A percentile compares a stretch with the other conserved stretches of the same genome.
These are phyloP conservation scores for Mortierella sp. DNA, from an alignment of 371 early-diverging fungal species.

Conservation along the genomic window DNA sequence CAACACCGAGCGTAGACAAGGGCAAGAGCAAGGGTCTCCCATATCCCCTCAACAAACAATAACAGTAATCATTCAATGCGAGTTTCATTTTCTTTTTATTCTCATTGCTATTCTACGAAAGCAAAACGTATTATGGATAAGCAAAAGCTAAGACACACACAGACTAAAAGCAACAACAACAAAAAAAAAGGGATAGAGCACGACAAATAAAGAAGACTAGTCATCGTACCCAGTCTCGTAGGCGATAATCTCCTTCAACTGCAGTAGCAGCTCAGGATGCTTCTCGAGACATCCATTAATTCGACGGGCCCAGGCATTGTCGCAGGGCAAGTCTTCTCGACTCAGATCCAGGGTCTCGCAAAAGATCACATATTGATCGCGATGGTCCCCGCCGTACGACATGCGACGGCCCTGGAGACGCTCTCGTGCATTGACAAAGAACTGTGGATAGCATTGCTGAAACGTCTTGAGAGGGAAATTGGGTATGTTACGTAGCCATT, in stretches of 20 bases:
- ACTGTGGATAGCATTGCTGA: constrained; percentile 67
- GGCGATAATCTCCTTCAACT: constrained; percentile 70
- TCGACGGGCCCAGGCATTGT: constrained; percentile 64
- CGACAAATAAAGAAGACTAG: constrained; percentile 7
- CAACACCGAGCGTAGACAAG: background rate
- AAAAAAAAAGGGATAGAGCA: background rate
- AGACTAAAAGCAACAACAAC: background rate
- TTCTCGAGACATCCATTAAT: constrained; percentile 61
- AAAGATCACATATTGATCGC: constrained; percentile 45
- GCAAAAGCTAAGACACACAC: background rate
- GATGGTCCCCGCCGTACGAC: constrained; percentile 42
- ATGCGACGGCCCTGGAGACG: constrained; percentile 39
- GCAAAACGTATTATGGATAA: too few species aligned
- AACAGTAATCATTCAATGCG: background rate
- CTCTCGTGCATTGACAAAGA: constrained; percentile 63
- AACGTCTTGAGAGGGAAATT: constrained; percentile 58
- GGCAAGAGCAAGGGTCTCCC: too few species aligned
- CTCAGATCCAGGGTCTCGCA: constrained; percentile 40
- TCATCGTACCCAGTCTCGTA: constrained; percentile 67
- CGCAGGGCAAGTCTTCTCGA: constrained; percentile 45
- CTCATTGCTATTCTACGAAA: background rate
- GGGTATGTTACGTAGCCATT: constrained; percentile 60
- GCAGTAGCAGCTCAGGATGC: constrained; percentile 64
- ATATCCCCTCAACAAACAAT: background rate
- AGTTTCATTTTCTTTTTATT: background rate